Evolutionary conservation across 2,329 filamentous ascomycete genomes (phyloP).

Genomic region (Ceratocystis cubensis): DNA sequence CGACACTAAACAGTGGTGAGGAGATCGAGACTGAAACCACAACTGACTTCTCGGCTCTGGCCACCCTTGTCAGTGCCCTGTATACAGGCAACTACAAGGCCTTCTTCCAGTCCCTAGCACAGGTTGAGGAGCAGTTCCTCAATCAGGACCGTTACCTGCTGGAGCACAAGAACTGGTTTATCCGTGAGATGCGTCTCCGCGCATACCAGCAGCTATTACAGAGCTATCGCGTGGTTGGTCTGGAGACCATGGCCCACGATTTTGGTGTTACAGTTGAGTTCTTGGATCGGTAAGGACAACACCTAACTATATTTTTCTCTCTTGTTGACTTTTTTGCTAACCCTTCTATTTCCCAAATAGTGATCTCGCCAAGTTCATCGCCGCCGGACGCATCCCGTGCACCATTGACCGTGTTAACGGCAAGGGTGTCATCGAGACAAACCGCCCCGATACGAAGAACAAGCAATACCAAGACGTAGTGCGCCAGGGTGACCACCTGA

Average conservation of each 20-base stretch:
- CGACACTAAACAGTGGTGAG: constrained; percentile 59
- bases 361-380: constrained; percentile 94
- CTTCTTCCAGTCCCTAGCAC: constrained; percentile 81
- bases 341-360: constrained; percentile 32
- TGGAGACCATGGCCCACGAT: constrained; percentile 92
- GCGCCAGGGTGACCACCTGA: constrained; percentile 91
- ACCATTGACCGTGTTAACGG: constrained; percentile 95
- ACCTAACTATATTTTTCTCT: not conserved
- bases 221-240: constrained; percentile 92
- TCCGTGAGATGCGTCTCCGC: constrained; percentile 92
- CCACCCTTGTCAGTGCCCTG: constrained; percentile 76
- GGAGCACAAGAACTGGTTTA: constrained; percentile 94
- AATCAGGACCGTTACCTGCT: constrained; percentile 88
- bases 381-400: constrained; percentile 83
- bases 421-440: constrained; percentile 95
- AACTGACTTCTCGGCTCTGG: constrained; percentile 79
- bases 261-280: constrained; percentile 97
- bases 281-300: constrained; percentile 63
- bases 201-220: constrained; percentile 95
- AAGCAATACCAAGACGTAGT: constrained; percentile 98
- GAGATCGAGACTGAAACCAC: constrained; percentile 60
- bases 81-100: constrained; percentile 90
- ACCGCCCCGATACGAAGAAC: constrained; percentile 97
- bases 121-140: constrained; percentile 87
- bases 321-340: not conserved